Evolutionary conservation across 139 green algal species (phyloP).

Genomic region (Mesostigma viride): DNA sequence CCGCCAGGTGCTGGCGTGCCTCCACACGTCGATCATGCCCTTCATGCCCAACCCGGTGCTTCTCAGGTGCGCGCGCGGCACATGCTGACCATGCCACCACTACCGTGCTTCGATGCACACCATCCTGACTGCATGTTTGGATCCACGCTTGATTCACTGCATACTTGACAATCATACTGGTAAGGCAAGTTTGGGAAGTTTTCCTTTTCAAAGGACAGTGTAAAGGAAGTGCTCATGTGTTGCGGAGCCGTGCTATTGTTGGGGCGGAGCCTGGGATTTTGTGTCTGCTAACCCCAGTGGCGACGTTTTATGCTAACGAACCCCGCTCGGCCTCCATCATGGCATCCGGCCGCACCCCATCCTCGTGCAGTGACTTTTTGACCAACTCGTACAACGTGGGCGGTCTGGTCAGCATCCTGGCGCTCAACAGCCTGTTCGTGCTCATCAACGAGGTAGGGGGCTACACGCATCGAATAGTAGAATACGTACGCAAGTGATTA

Average conservation of each 20-base stretch:
- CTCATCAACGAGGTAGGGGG: slow-evolving; percentile 64
- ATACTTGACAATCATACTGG: no score
- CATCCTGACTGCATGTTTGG: background rate
- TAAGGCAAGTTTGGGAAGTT: no score
- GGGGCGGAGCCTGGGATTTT: no score
- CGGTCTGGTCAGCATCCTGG: slow-evolving; percentile 75
- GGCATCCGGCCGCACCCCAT: slow-evolving; percentile 38
- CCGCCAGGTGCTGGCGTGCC: slow-evolving; percentile 36
- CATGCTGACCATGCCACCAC: background rate
- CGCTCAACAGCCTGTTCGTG: slow-evolving; percentile 81
- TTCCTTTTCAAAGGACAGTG: no score
- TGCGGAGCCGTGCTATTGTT: no score
- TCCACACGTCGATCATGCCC: slow-evolving; percentile 65
- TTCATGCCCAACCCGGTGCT: slow-evolving; percentile 54
- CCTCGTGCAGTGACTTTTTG: slow-evolving; percentile 76
- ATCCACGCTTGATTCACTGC: no score
- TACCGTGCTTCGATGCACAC: background rate
- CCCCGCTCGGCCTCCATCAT: no score
- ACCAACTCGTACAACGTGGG: slow-evolving; percentile 55
- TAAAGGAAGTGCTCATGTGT: no score
- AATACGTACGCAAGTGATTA: background rate
- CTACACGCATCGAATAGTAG: background rate
- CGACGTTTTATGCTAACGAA: no score
- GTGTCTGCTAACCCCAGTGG: no score
- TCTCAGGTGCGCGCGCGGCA: slow-evolving; percentile 25